These are phyloP conservation scores for Sarocladium strictum DNA, from an alignment of 2,329 filamentous ascomycete genomes.

Conservation along the genomic window DNA sequence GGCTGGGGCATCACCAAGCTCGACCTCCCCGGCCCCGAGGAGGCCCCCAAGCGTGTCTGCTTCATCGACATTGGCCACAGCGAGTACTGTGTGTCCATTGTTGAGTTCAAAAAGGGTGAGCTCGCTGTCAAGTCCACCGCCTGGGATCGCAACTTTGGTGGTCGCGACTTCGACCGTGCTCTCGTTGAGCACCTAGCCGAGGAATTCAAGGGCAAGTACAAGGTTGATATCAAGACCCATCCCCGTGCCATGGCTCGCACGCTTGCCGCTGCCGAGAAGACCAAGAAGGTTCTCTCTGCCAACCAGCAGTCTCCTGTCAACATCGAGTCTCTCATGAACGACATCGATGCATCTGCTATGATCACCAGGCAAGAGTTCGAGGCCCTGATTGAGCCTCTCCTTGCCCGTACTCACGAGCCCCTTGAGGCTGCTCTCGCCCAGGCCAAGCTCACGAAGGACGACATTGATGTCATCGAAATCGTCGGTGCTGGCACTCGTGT, in stretches of 20 bases:
- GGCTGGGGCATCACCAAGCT: constrained; percentile 98
- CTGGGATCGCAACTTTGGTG: constrained; percentile 94
- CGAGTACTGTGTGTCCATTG: constrained; percentile 89
- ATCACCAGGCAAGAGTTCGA: constrained; percentile 94
- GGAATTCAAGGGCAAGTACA: constrained; percentile 97
- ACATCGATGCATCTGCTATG: constrained; percentile 83
- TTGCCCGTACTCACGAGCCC: constrained; percentile 65
- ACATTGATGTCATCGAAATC: constrained; percentile 90
- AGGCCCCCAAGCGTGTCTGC: constrained; percentile 83
- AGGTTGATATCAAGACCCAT: constrained; percentile 90
- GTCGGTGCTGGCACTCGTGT: constrained; percentile 94
- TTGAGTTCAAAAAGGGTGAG: constrained; percentile 97
- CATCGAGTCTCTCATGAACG: constrained; percentile 98
- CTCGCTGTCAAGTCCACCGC: constrained; percentile 87
- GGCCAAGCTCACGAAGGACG: constrained; percentile 82
- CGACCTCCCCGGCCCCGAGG: constrained; percentile 80
- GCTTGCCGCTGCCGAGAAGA: constrained; percentile 84
- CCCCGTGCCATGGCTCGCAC: constrained; percentile 85
- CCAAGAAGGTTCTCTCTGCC: constrained; percentile 97
- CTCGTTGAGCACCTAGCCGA: constrained; percentile 90
- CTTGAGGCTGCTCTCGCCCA: constrained; percentile 92
- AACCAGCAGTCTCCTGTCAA: constrained; percentile 89
- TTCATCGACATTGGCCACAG: constrained; percentile 96
- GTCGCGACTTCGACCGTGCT: constrained; percentile 93
- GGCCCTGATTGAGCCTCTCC: constrained; percentile 77